A percentile compares a stretch with the other conserved stretches of the same genome.
Evolutionary conservation across 148 eudicot species (phyloP).

Genomic region (Dysphania ambrosioides): DNA sequence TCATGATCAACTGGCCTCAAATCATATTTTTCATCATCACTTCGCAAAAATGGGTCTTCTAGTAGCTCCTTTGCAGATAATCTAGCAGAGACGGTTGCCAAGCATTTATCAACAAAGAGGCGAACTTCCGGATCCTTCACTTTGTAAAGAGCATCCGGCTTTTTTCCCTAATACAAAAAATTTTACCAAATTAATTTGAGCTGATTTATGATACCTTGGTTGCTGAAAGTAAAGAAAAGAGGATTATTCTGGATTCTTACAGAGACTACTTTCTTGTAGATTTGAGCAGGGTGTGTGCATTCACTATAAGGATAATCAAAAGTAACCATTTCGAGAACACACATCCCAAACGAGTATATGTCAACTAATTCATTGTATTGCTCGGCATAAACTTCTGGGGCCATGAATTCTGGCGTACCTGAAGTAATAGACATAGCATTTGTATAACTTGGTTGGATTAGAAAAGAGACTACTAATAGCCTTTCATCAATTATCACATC

Average conservation of each 20-base stretch:
- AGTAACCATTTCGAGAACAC: constrained; percentile 38
- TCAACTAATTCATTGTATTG: constrained; percentile 41
- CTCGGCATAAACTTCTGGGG: constrained; percentile 39
- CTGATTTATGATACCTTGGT: background rate
- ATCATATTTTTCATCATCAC: constrained; percentile 27
- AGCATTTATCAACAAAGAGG: constrained; percentile 38
- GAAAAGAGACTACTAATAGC: constrained; percentile 1
- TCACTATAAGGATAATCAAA: constrained; percentile 42
- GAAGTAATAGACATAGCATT: constrained; percentile 14
- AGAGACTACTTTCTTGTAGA: constrained; percentile 41
- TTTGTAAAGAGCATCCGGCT: constrained; percentile 37
- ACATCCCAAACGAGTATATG: constrained; percentile 41
- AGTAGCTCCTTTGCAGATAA: constrained; percentile 38
- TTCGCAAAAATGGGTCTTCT: constrained; percentile 36
- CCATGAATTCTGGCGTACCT: constrained; percentile 44
- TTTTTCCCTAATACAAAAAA: constrained; percentile 32
- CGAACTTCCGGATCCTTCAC: constrained; percentile 35
- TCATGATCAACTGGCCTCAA: constrained; percentile 30
- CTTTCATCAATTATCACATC: constrained; percentile 2
- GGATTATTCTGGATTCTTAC: constrained; percentile 22
- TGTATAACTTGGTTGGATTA: constrained; percentile 8
- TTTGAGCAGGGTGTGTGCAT: constrained; percentile 35
- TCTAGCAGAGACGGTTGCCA: constrained; percentile 33
- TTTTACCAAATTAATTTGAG: background rate
- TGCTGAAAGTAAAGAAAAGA: background rate